Conservation (phyloP, 139 green algal species). For the Mesotaenium endlicherianum region DNA sequence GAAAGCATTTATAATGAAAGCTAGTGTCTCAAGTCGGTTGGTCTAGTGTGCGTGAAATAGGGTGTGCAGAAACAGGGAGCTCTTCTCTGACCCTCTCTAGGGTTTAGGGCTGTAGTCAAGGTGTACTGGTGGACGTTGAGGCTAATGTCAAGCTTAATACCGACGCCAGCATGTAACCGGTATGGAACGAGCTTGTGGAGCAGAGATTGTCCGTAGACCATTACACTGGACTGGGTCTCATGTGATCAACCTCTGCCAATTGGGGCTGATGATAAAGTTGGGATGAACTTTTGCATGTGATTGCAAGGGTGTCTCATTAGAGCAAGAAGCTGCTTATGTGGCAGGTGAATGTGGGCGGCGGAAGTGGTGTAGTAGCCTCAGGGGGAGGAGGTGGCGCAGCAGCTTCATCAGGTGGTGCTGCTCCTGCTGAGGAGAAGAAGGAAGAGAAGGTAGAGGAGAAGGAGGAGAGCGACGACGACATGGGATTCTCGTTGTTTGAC, state of each 20-base stretch:
- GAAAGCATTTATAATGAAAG: too few relatives aligned
- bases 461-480: constrained; percentile 38
- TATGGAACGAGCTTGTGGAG: neutral
- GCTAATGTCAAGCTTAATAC: neutral
- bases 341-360: constrained; percentile 30
- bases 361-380: neutral
- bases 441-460: constrained; percentile 45
- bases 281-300: neutral
- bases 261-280: neutral
- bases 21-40: too few relatives aligned
- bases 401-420: neutral
- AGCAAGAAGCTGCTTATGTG: neutral
- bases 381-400: neutral
- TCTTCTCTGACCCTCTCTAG: too few relatives aligned
- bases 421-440: constrained; percentile 18
- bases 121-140: too few relatives aligned
- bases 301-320: neutral
- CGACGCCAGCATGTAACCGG: neutral
- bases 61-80: too few relatives aligned
- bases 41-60: too few relatives aligned
- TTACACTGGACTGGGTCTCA: neutral
- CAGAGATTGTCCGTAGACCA: neutral
- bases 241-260: neutral
- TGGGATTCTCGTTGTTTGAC: too few relatives aligned
- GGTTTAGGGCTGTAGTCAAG: too few relatives aligned